Conservation (phyloP, 129 eudicot genomes). For the Centella asiatica region DNA sequence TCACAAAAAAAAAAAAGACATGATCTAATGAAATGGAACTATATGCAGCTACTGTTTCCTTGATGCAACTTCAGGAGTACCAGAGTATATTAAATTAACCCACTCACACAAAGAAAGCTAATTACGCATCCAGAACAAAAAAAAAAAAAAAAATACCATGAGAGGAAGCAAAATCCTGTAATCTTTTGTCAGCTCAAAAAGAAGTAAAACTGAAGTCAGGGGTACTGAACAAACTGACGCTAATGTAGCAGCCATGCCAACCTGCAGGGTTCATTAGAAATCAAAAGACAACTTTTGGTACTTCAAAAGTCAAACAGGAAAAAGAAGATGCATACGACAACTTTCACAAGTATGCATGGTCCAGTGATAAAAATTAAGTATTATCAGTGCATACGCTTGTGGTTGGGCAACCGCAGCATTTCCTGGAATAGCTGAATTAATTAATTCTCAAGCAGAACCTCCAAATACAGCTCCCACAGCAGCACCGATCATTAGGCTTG, state of each 20-base stretch:
- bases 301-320: constrained; percentile 1
- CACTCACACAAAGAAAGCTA: neutral
- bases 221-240: constrained; percentile 99
- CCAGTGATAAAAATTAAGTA: constrained; percentile 2
- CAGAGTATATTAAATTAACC: neutral
- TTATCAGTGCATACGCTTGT: constrained; percentile 97
- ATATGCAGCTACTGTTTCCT: neutral
- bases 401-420: constrained; percentile 96
- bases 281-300: constrained; percentile 5
- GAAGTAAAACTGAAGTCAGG: constrained; percentile 88
- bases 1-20: neutral
- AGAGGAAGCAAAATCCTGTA: constrained; percentile 98
- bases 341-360: neutral
- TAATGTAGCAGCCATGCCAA: constrained; percentile 99
- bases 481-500: constrained; percentile 98
- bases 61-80: neutral
- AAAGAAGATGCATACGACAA: neutral
- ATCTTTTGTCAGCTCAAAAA: constrained; percentile 94
- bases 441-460: constrained; percentile 75
- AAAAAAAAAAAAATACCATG: constrained; percentile 47
- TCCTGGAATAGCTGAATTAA: constrained; percentile 90
- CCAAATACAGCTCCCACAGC: constrained; percentile 99
- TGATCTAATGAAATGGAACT: neutral
- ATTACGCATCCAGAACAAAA: neutral
- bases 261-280: constrained; percentile 33